Evolutionary conservation across 2,329 filamentous ascomycete species (phyloP).

Genomic region (Cladosporium colombiae): DNA sequence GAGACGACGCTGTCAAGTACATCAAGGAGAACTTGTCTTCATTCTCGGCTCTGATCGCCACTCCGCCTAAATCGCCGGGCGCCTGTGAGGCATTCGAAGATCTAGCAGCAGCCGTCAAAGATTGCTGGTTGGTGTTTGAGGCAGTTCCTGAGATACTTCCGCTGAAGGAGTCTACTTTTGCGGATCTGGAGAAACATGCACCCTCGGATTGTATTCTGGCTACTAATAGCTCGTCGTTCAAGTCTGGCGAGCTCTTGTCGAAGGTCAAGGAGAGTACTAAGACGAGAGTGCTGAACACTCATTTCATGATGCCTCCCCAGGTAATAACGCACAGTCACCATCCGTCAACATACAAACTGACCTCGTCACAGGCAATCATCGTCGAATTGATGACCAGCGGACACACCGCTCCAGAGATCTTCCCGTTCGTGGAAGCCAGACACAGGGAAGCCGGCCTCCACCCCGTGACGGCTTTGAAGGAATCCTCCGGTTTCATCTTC

Average conservation of each 20-base stretch:
- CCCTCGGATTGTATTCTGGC: slow-evolving; percentile 52
- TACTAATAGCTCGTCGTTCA: slow-evolving; percentile 56
- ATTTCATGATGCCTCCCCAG: slow-evolving; percentile 54
- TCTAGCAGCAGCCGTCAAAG: slow-evolving; percentile 43
- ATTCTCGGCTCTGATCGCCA: slow-evolving; percentile 19
- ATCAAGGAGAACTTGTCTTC: slow-evolving; percentile 40
- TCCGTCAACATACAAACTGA: slow-evolving; percentile 23
- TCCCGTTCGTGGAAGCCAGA: slow-evolving; percentile 45
- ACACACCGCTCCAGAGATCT: slow-evolving; percentile 44
- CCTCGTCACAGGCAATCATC: slow-evolving; percentile 41
- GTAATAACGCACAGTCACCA: background rate
- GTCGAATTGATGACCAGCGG: slow-evolving; percentile 59
- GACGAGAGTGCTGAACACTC: slow-evolving; percentile 50
- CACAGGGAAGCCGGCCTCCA: slow-evolving; percentile 35
- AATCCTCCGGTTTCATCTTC: slow-evolving; percentile 58
- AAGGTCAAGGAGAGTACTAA: slow-evolving; percentile 44
- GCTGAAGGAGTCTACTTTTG: slow-evolving; percentile 53
- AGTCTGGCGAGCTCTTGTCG: slow-evolving; percentile 51
- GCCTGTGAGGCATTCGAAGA: slow-evolving; percentile 39
- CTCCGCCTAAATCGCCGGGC: slow-evolving; percentile 27
- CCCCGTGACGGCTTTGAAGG: slow-evolving; percentile 47
- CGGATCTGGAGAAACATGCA: slow-evolving; percentile 47
- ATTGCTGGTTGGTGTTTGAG: slow-evolving; percentile 58
- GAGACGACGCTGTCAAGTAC: slow-evolving; percentile 43
- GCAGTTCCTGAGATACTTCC: slow-evolving; percentile 44